Evolutionary conservation across 2,329 filamentous ascomycete species (phyloP).

Genomic region (Aaosphaeria pasadenensis): DNA sequence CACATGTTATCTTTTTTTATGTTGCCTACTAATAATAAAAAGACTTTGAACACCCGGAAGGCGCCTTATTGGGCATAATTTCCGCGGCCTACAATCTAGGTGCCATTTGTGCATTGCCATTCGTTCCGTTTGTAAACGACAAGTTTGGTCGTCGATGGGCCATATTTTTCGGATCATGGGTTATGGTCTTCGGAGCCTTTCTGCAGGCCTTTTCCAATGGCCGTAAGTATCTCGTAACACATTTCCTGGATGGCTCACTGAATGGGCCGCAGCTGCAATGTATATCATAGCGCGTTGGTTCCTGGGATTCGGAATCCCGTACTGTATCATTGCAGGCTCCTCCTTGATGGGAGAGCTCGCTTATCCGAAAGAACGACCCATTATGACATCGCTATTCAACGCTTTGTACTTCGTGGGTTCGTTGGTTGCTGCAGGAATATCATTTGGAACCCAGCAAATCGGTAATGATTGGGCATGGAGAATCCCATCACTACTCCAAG

Average conservation of each 20-base stretch:
- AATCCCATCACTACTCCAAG: slow-evolving; percentile 62
- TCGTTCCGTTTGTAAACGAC: slow-evolving; percentile 40
- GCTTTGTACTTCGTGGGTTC: slow-evolving; percentile 62
- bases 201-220: slow-evolving; percentile 22
- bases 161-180: slow-evolving; percentile 40
- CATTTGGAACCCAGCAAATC: slow-evolving; percentile 60
- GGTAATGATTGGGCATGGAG: slow-evolving; percentile 64
- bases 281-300: slow-evolving; percentile 60
- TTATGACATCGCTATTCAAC: slow-evolving; percentile 64
- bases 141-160: slow-evolving; percentile 40
- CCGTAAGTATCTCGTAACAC: slow-evolving; percentile 7
- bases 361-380: slow-evolving; percentile 65
- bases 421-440: slow-evolving; percentile 57
- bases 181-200: slow-evolving; percentile 44
- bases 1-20: too few species aligned
- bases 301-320: slow-evolving; percentile 64
- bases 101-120: slow-evolving; percentile 33
- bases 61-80: slow-evolving; percentile 40
- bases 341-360: slow-evolving; percentile 63
- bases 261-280: slow-evolving; percentile 34
- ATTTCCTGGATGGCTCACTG: background rate
- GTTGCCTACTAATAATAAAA: too few species aligned
- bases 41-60: slow-evolving; percentile 31
- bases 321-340: slow-evolving; percentile 62
- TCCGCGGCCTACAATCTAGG: slow-evolving; percentile 45